Percentiles rank a stretch among this genome's conserved stretches.
phyloP scores from a whole-genome alignment of 495 filamentous ascomycete species.

The Venustampulla echinocandica region DNA sequence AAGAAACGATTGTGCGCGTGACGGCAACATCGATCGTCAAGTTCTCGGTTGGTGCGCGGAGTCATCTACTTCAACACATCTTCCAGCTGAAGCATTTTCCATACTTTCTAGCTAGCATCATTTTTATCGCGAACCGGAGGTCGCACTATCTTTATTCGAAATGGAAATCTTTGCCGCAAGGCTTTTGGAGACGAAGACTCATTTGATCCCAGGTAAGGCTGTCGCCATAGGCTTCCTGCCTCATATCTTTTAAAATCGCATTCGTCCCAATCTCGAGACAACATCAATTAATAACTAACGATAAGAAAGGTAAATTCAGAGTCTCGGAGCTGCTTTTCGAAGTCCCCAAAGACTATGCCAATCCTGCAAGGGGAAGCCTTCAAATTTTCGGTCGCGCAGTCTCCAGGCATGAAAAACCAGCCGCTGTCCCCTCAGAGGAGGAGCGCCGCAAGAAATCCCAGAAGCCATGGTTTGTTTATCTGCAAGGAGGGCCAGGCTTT shows the following conservation, averaged over 20 bases:
- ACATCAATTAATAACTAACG: conserved; percentile 1
- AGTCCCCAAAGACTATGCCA: conserved; percentile 67
- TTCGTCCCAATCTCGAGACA: not conserved
- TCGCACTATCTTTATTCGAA: no score
- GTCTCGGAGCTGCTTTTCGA: conserved; percentile 79
- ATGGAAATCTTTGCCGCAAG: conserved; percentile 18
- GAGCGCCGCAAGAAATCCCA: conserved; percentile 34
- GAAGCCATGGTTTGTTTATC: conserved; percentile 48
- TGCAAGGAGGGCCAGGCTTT: conserved; percentile 74
- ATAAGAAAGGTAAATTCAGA: conserved; percentile 55
- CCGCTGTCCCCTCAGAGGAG: conserved; percentile 31
- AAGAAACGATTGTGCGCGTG: no score
- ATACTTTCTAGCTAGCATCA: no score
- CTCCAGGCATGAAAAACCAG: conserved; percentile 51
- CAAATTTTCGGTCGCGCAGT: conserved; percentile 71
- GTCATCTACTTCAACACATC: no score
- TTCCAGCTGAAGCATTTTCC: no score
- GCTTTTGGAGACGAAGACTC: conserved; percentile 12
- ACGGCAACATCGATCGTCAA: no score
- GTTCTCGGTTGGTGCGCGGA: no score
- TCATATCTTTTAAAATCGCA: not conserved
- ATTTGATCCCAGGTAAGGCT: conserved; percentile 20
- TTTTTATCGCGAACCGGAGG: no score
- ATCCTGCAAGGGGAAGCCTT: conserved; percentile 50
- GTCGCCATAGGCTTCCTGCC: not conserved